phyloP scores from a whole-genome alignment of 2,329 filamentous ascomycete genomes.

The Scytalidium lignicola region DNA sequence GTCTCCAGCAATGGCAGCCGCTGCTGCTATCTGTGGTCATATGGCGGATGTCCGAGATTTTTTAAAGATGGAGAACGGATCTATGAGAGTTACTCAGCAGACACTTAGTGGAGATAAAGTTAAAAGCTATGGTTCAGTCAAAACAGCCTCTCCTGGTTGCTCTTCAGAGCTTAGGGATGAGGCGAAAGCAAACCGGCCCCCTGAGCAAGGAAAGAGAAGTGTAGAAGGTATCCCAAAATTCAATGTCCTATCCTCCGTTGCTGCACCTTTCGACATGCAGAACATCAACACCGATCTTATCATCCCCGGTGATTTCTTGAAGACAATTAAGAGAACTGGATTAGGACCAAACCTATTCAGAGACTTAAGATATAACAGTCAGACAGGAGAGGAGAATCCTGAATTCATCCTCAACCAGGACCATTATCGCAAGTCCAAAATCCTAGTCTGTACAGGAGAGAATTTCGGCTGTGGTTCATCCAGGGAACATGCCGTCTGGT shows the following conservation, averaged over 20 bases:
- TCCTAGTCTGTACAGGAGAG: slow-evolving; percentile 77
- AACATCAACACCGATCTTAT: slow-evolving; percentile 96
- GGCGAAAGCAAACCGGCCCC: background rate
- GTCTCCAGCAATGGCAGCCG: slow-evolving; percentile 93
- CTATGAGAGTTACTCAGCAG: slow-evolving; percentile 39
- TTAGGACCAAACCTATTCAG: slow-evolving; percentile 82
- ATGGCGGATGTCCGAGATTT: slow-evolving; percentile 83
- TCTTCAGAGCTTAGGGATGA: slow-evolving; percentile 32
- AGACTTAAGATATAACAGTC: slow-evolving; percentile 67
- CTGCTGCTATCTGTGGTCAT: slow-evolving; percentile 79
- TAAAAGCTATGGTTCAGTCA: slow-evolving; percentile 50
- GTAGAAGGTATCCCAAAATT: slow-evolving; percentile 73
- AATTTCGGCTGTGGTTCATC: slow-evolving; percentile 92
- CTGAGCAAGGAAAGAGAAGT: background rate
- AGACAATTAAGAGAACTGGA: slow-evolving; percentile 94
- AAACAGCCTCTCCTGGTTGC: slow-evolving; percentile 54
- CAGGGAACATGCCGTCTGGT: slow-evolving; percentile 92
- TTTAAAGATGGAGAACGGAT: slow-evolving; percentile 44
- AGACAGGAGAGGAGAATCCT: slow-evolving; percentile 61
- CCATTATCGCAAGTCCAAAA: slow-evolving; percentile 75
- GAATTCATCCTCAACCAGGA: slow-evolving; percentile 84
- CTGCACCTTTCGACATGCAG: slow-evolving; percentile 74
- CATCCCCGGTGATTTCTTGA: slow-evolving; percentile 95
- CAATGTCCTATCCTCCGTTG: slow-evolving; percentile 72
- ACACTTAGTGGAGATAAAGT: slow-evolving; percentile 50